Evolutionary conservation across 202 grass and related monocot genomes (phyloP).

Genomic region (Hordeum pubiflorum): DNA sequence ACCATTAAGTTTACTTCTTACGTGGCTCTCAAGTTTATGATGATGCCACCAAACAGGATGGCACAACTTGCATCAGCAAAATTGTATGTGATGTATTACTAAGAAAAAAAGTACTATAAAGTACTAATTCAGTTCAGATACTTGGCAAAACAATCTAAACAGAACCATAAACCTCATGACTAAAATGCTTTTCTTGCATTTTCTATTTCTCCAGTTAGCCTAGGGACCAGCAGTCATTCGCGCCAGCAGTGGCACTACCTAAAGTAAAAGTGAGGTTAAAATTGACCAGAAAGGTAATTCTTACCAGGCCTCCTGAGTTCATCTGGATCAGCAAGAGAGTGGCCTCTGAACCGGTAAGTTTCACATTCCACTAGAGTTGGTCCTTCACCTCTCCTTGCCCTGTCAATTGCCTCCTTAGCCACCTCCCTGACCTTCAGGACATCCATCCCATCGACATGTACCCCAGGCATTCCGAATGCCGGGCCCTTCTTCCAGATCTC

Average conservation of each 20-base stretch:
- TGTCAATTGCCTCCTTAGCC: slow-evolving; percentile 75
- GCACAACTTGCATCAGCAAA: not conserved
- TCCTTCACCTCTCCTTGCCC: slow-evolving; percentile 95
- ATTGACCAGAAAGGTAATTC: not conserved
- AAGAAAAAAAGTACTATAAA: not conserved
- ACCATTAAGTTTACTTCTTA: not conserved
- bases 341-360: slow-evolving; percentile 94
- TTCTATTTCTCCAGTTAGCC: slow-evolving; percentile 1
- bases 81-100: not conserved
- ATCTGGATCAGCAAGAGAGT: slow-evolving; percentile 92
- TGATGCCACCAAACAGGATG: not conserved
- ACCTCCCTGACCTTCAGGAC: slow-evolving; percentile 91
- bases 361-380: slow-evolving; percentile 93
- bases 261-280: slow-evolving; percentile 7
- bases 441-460: slow-evolving; percentile 95
- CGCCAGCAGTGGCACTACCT: not conserved
- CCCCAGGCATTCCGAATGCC: slow-evolving; percentile 87
- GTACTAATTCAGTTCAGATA: not conserved
- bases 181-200: not conserved
- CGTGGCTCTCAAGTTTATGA: not conserved
- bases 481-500: slow-evolving; percentile 97
- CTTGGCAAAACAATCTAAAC: not conserved
- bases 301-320: slow-evolving; percentile 83
- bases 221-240: not conserved
- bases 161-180: not conserved